phyloP scores from a whole-genome alignment of 1,284 basidiomycete species.

The Hortiboletus rubellus region DNA sequence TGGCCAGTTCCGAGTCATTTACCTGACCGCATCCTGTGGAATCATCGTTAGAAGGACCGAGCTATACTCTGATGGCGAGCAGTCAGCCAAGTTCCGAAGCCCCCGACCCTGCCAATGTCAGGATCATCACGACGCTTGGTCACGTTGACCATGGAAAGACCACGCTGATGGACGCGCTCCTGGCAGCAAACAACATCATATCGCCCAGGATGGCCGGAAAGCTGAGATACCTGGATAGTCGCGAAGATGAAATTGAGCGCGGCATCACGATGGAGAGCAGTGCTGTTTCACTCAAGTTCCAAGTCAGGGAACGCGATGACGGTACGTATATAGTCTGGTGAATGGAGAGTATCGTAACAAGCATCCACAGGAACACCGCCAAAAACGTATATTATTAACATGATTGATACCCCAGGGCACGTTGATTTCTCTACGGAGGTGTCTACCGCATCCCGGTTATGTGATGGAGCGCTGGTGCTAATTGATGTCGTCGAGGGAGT shows the following conservation, averaged over 20 bases:
- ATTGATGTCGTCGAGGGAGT: conserved; percentile 99
- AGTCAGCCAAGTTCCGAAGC: conserved; percentile 31
- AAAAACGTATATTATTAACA: conserved; percentile 81
- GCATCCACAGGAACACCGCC: conserved; percentile 49
- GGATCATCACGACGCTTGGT: conserved; percentile 79
- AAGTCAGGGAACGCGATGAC: conserved; percentile 61
- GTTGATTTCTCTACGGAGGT: conserved; percentile 99
- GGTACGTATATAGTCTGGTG: conserved; percentile 39
- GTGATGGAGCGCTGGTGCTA: conserved; percentile 95
- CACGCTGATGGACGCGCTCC: conserved; percentile 91
- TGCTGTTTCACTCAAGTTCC: conserved; percentile 86
- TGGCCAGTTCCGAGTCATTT: background rate
- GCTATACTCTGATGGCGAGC: conserved; percentile 20
- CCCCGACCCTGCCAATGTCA: conserved; percentile 58
- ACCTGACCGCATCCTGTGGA: background rate
- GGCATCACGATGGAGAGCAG: conserved; percentile 99
- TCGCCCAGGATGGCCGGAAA: conserved; percentile 95
- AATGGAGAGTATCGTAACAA: conserved; percentile 26
- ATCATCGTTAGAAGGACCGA: background rate
- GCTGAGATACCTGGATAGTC: conserved; percentile 92
- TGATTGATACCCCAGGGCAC: conserved; percentile 99
- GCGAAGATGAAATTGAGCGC: conserved; percentile 96
- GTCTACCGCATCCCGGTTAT: conserved; percentile 89
- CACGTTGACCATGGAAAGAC: conserved; percentile 94
- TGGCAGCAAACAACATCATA: conserved; percentile 98